Conservation (phyloP, 1,284 basidiomycete genomes). For the Cutaneotrichosporon sp. region DNA sequence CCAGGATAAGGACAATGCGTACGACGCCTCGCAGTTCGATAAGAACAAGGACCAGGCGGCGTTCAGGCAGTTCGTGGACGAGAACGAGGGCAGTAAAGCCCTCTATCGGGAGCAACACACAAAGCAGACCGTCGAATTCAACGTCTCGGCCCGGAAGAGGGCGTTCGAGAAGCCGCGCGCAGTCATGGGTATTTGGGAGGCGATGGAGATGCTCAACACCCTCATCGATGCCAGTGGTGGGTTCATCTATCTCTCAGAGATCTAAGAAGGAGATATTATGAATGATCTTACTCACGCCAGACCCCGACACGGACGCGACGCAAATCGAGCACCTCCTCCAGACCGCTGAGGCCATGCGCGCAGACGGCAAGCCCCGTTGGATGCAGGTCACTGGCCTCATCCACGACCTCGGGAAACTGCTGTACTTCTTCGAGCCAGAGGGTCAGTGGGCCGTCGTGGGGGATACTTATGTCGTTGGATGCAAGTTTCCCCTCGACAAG, state of each 20-base stretch:
- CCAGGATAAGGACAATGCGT: constrained; percentile 42
- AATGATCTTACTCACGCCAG: constrained; percentile 60
- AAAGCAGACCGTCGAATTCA: constrained; percentile 84
- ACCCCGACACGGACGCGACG: constrained; percentile 58
- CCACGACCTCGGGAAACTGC: constrained; percentile 77
- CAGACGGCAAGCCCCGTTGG: constrained; percentile 74
- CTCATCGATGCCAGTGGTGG: constrained; percentile 61
- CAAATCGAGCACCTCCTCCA: constrained; percentile 90
- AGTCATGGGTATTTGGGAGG: constrained; percentile 70
- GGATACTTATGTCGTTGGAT: constrained; percentile 80
- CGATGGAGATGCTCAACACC: constrained; percentile 84
- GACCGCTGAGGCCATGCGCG: constrained; percentile 85
- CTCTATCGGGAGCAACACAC: constrained; percentile 83
- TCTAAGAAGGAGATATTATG: too few species aligned
- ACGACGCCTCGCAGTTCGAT: constrained; percentile 69
- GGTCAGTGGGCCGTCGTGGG: constrained; percentile 90
- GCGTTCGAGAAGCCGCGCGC: constrained; percentile 41
- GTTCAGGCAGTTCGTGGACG: constrained; percentile 57
- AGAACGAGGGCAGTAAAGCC: constrained; percentile 79
- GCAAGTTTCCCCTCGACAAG: constrained; percentile 65
- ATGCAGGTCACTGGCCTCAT: constrained; percentile 78
- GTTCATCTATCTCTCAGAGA: neutral
- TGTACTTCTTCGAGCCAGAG: constrained; percentile 68
- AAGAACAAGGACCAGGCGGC: constrained; percentile 69
- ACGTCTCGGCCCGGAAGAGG: constrained; percentile 63